Percentiles rank a stretch among this genome's conserved stretches.
phyloP scores from a whole-genome alignment of 2,329 filamentous ascomycete species.

The Aspergillus spinulosporus region DNA sequence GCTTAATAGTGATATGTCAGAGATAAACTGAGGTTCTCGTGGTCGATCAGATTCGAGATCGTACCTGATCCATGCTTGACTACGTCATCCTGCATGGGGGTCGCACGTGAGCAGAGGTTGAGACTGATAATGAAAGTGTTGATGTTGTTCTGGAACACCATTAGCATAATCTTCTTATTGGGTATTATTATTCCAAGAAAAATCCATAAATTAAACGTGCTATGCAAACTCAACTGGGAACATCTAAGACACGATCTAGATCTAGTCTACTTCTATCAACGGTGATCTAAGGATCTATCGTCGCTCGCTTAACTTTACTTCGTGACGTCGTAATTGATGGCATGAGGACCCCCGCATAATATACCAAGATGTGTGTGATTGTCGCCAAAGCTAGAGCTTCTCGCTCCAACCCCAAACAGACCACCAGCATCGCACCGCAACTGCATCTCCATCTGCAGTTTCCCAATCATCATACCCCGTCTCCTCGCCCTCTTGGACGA shows the following conservation, averaged over 20 bases:
- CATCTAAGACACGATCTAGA: background rate
- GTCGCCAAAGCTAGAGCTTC: slow-evolving; percentile 27
- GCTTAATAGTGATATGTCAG: background rate
- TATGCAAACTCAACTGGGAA: background rate
- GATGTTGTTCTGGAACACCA: background rate
- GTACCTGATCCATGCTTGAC: background rate
- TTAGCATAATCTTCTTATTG: background rate
- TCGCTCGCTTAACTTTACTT: slow-evolving; percentile 26
- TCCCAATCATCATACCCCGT: slow-evolving; percentile 52
- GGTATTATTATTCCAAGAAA: background rate
- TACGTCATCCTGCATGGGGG: background rate
- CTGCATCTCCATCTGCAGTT: slow-evolving; percentile 40
- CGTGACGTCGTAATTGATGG: slow-evolving; percentile 30
- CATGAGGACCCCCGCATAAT: background rate
- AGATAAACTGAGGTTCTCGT: background rate
- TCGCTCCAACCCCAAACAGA: slow-evolving; percentile 49
- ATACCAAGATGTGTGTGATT: background rate
- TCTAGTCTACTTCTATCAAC: slow-evolving; percentile 13
- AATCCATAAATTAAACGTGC: background rate
- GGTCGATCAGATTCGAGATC: background rate
- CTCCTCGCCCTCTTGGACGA: slow-evolving; percentile 54
- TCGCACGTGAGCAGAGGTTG: background rate
- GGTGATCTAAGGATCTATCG: background rate
- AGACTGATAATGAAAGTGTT: background rate
- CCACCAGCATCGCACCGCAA: slow-evolving; percentile 51